Evolutionary conservation across 306 rosid genomes (phyloP).

Genomic region (Dryas alaskensis): DNA sequence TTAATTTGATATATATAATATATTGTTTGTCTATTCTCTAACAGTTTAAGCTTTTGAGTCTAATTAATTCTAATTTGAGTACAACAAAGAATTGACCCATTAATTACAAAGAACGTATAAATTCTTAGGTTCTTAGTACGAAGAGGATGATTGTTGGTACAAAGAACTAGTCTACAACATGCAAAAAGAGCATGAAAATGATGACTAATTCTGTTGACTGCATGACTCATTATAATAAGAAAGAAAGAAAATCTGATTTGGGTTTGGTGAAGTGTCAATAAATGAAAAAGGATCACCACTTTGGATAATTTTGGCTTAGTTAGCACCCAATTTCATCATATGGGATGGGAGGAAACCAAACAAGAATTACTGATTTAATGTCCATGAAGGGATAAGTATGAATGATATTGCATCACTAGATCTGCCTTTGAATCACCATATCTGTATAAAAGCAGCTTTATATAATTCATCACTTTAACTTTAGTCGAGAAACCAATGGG

Average conservation of each 20-base stretch:
- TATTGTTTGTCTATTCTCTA: too few species aligned
- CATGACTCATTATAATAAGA: background rate
- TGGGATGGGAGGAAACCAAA: background rate
- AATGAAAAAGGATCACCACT: background rate
- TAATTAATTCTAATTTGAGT: too few species aligned
- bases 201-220: slow-evolving; percentile 2
- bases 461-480: slow-evolving; percentile 4
- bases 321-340: background rate
- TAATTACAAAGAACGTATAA: background rate
- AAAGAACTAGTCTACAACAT: slow-evolving; percentile 3
- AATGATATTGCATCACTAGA: slow-evolving; percentile 10
- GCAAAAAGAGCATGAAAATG: background rate
- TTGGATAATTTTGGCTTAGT: background rate
- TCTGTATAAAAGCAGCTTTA: slow-evolving; percentile 17
- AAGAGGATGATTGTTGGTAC: background rate
- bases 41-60: too few species aligned
- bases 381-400: background rate
- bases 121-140: background rate
- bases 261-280: background rate
- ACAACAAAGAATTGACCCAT: background rate
- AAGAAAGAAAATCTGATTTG: background rate
- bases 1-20: too few species aligned
- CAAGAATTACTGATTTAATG: too few species aligned
- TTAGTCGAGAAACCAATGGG: slow-evolving; percentile 7
- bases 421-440: slow-evolving; percentile 19